Conservation (phyloP, 75 land plant species). For the Pinus tabuliformis region DNA sequence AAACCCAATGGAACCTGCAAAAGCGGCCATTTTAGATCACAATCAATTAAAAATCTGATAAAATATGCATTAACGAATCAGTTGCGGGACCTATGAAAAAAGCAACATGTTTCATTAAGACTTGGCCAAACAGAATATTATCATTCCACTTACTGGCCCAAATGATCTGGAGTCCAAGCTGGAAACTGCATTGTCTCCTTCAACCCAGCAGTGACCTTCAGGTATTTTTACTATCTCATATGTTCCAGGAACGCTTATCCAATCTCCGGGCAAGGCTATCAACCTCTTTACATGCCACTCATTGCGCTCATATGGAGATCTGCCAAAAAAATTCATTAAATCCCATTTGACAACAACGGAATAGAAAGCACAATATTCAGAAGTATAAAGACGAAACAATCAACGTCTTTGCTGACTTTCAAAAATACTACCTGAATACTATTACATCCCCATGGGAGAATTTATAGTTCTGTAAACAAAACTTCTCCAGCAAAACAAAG, state of each 20-base stretch:
- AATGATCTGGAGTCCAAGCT: slow-evolving; percentile 86
- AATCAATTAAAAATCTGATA: neutral
- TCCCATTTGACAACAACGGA: neutral
- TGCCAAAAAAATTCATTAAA: slow-evolving; percentile 7
- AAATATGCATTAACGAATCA: neutral
- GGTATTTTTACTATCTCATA: slow-evolving; percentile 68
- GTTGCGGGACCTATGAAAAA: neutral
- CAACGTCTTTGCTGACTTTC: neutral
- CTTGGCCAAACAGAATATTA: neutral
- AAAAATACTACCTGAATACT: slow-evolving; percentile 49
- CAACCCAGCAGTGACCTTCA: slow-evolving; percentile 99
- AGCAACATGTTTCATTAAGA: neutral
- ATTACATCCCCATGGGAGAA: slow-evolving; percentile 88
- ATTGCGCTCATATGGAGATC: slow-evolving; percentile 71
- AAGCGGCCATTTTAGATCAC: neutral
- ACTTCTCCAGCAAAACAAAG: slow-evolving; percentile 65
- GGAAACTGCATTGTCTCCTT: slow-evolving; percentile 78
- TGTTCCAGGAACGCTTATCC: slow-evolving; percentile 57
- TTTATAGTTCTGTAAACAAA: slow-evolving; percentile 66
- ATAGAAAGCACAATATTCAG: neutral
- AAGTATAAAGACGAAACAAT: neutral
- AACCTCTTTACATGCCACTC: slow-evolving; percentile 65
- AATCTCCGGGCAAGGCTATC: slow-evolving; percentile 84
- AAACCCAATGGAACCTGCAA: slow-evolving; percentile 82
- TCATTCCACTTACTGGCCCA: slow-evolving; percentile 76